phyloP scores from a whole-genome alignment of 2,329 filamentous ascomycete genomes.

The Pyrenochaeta sp. region DNA sequence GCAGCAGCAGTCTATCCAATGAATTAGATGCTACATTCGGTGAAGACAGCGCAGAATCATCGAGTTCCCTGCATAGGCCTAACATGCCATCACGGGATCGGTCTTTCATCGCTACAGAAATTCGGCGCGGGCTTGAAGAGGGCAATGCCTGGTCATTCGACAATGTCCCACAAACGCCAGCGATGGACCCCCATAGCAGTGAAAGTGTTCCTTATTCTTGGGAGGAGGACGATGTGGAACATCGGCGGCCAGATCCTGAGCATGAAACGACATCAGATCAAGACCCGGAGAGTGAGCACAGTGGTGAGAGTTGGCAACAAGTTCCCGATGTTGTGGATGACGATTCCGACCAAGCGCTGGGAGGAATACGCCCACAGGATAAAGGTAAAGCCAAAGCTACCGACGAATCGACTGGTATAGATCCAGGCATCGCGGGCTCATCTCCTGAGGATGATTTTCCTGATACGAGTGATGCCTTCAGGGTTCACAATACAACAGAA shows the following conservation, averaged over 20 bases:
- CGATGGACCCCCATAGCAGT: not conserved
- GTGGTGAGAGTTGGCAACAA: constrained; percentile 53
- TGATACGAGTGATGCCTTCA: constrained; percentile 7
- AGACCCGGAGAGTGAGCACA: constrained; percentile 46
- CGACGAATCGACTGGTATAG: constrained; percentile 7
- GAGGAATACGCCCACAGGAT: constrained; percentile 27
- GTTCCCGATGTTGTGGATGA: constrained; percentile 41
- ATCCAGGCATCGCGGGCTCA: constrained; percentile 2
- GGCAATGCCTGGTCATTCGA: constrained; percentile 43
- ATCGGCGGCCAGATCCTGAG: constrained; percentile 5
- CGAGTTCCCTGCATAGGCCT: constrained; percentile 46
- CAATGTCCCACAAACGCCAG: constrained; percentile 22
- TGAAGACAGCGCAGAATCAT: constrained; percentile 11
- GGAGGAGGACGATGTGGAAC: constrained; percentile 34
- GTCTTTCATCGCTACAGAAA: constrained; percentile 57
- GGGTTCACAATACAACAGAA: constrained; percentile 3
- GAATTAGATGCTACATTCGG: constrained; percentile 4
- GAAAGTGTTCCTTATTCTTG: constrained; percentile 29
- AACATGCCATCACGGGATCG: constrained; percentile 57
- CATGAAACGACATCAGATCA: constrained; percentile 26
- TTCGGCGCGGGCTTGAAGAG: constrained; percentile 59
- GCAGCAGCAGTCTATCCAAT: constrained; percentile 23
- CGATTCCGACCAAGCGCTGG: constrained; percentile 37
- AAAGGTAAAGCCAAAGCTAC: constrained; percentile 39
- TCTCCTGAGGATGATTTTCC: constrained; percentile 5